A percentile compares a stretch with the other conserved stretches of the same genome.
These are phyloP conservation scores for Mayamaea pseudoterrestris DNA, from an alignment of 108 stramenopile species.

Conservation along the genomic window DNA sequence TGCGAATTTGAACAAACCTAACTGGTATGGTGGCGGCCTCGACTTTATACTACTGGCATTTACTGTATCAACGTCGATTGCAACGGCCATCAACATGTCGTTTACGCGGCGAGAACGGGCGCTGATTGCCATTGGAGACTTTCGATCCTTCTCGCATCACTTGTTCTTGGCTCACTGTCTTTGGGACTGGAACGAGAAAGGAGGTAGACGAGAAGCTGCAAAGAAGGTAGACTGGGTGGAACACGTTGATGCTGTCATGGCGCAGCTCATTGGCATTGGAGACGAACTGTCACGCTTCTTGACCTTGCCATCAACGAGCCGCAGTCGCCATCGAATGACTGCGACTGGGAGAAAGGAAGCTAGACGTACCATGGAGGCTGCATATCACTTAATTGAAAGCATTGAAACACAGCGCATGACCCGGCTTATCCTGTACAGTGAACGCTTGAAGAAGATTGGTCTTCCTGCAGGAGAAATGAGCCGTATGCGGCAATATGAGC, in stretches of 20 bases:
- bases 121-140: constrained; percentile 21
- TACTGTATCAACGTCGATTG: constrained; percentile 35
- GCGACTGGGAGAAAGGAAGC: constrained; percentile 26
- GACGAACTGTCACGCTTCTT: constrained; percentile 40
- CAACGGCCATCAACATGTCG: constrained; percentile 31
- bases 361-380: constrained; percentile 19
- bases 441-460: constrained; percentile 31
- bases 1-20: not conserved
- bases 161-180: constrained; percentile 30
- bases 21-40: constrained; percentile 12
- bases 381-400: constrained; percentile 18
- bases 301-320: constrained; percentile 32
- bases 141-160: constrained; percentile 25
- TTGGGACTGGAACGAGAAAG: constrained; percentile 40
- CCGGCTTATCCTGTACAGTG: constrained; percentile 17
- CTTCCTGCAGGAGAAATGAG: constrained; percentile 28
- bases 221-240: constrained; percentile 24
- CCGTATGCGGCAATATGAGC: constrained; percentile 43
- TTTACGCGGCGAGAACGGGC: constrained; percentile 35
- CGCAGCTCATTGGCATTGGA: constrained; percentile 34
- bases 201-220: constrained; percentile 17
- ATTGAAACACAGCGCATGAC: constrained; percentile 15
- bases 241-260: constrained; percentile 32
- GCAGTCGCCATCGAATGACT: constrained; percentile 35
- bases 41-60: constrained; percentile 31